Evolutionary conservation across 1,284 basidiomycete species (phyloP), one percentile per base, ranked within the genome.

Genomic region (Hypsizygus ulmarius): DNA sequence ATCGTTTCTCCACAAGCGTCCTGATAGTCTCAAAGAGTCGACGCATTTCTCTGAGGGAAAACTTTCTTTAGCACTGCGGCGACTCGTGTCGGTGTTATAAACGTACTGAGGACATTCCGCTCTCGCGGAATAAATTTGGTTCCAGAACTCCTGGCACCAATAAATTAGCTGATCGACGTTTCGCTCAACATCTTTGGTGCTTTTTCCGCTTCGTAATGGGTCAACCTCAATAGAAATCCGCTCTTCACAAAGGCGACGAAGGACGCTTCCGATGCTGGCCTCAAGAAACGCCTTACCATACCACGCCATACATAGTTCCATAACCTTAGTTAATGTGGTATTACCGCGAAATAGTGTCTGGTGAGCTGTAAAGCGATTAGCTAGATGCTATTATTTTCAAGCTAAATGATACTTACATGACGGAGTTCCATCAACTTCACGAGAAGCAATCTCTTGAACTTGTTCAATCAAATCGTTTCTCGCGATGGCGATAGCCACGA

Each of bases 71-170:
- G 21, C 21, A 25, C 21, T 7, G 7, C 7, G 21, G 7, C 7
- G 21, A 25, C 21, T 25, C 21, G 21, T 38, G 40, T 49, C 36
- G 60, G 57, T 50, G 43, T 43, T 47, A 27, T 32, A 39, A 9
- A 74, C 86, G 46, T 63, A 91, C 90, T 75, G 71, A 1, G 90
- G 90, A 60, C 90, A 93, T 57, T 85, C 78, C 5, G 69, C 68
- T 45, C 87, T 74, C 18, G 79, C 82, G 32, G 80, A 74, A 62
- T 90, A 90, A 34, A 93, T 90, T 46, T 83, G 76, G 39, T 77
- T 77, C 89, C 89, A 92, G 55, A 90, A 78, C 56, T 82, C 80
- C 49, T 75, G 72, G 63, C 85, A 87, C 90, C 90, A 93, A 43
- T 78, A 68, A 1, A 85, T 77, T 33, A 93, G 72, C 42, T 78